Evolutionary conservation across 2,329 filamentous ascomycete species (phyloP), one percentile per base, ranked within the genome.

Genomic region (Cladophialophora immunda): DNA sequence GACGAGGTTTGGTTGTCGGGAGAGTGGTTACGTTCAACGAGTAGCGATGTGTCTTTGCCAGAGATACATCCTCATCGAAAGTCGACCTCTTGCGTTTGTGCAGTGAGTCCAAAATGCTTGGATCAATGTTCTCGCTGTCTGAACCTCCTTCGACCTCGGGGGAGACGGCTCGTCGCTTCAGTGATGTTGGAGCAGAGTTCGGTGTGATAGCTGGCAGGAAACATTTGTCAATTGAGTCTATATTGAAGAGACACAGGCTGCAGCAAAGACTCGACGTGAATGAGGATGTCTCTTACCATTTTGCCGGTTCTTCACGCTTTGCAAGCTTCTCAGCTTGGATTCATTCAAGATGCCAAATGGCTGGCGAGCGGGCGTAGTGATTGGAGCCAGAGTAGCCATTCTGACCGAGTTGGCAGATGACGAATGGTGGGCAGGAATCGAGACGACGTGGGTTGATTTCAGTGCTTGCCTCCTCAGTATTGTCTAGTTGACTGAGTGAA

Each of bases 41-140:
- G 32, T 69, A 67, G 76, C 86, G 87, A 62, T 80, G 79, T 68
- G 85, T 83, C 77, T 88, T 87, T 70, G 73, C 72, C 3, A 74
- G 66, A 3, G 70, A 71, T 54, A 72, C 71, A 38, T 73, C 71
- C 41, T 74, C 73, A 57, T 79, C 77, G 65, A 71, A 69, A 41
- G 60, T 70, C 36, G 71, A 68, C 63, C 79, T 77, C 72, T 80
- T 81, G 47, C 79, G 78, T 72, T 83, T 83, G 54, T 80, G 79
- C 4, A 86, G 81, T 36, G 83, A 83, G 69, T 80, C 81, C 73
- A 83, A 79, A 64, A 80, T 75, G 36, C 76, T 76, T 7, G 87
- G 87, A 67, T 88, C 86, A 65, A 87, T 79, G 72, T 90, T 90
- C 76, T 89, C 87, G 58, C 81, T 76, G 73, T 89, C 86, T 60